Base-by-base conservation (phyloP, 225 moss, liverwort and hornwort species). In the Sphagnum contortum region DNA sequence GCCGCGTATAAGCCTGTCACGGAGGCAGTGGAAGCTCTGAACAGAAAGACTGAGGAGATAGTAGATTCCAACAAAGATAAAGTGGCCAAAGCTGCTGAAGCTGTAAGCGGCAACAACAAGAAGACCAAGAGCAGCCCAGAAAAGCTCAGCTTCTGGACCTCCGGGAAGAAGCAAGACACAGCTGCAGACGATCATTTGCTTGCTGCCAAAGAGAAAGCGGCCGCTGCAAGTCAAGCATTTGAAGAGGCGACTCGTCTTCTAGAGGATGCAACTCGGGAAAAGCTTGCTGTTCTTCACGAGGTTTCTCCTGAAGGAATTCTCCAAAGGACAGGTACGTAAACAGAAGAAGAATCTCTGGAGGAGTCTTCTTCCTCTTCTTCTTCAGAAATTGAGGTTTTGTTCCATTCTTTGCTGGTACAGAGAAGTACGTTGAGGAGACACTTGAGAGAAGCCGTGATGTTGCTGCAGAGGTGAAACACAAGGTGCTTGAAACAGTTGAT, bases 181-280 rank as follows among this genome's bases (percentile, higher is more conserved):
- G 50, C 65, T 49, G 9, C 83, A 4, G 83, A 71, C 64, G 79
- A 80, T 2, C 75, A 66, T 47, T 65, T 81, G 2, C 86, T 72
- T 0, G 69, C 56, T 0, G 69, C 86, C 0, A 74, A 79, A 59
- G 82, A 78, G 68, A 85, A 68, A 48, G 82, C 77, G 0, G 73
- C 62, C 4, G 74, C 70, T n/a, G 86, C 79, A 0, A 68, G 63
- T 44, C 76, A 84, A 9, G 75, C 78, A 0, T 79, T 88, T 52
- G 72, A 77, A 70, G 80, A 88, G 57, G 85, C 86, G 2, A 80
- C 76, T 12, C 70, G 77, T 55, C 75, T 80, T 49, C 68, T 82
- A 53, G 79, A 64, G 55, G 80, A 80, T 45, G 77, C 86, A 6
- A 57, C 77, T 7, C 45, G 59, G 50, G 82, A 69, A 56, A 80